phyloP scores from a whole-genome alignment of 768 basidiomycete species.

The Melanogaster broomeanus region DNA sequence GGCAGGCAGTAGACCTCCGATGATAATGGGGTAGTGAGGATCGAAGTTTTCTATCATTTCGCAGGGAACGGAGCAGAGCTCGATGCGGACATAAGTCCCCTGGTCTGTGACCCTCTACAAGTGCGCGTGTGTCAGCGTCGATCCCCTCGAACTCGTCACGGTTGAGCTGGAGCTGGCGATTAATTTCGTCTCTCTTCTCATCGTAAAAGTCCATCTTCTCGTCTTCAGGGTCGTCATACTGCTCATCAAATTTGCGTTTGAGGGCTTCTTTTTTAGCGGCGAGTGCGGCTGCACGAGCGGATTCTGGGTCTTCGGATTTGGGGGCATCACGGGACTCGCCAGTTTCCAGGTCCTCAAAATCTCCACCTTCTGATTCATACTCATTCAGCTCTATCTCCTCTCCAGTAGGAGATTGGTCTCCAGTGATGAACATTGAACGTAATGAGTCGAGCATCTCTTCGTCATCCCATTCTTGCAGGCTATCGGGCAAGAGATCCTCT shows the following conservation, averaged over 20 bases:
- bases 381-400: constrained; percentile 43
- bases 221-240: constrained; percentile 88
- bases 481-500: constrained; percentile 48
- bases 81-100: constrained; percentile 93
- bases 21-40: constrained; percentile 84
- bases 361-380: constrained; percentile 38
- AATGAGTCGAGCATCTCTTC: constrained; percentile 86
- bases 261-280: constrained; percentile 87
- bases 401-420: constrained; percentile 41
- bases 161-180: constrained; percentile 80
- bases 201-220: constrained; percentile 87
- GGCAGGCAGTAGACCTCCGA: constrained; percentile 86
- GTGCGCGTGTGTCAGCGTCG: constrained; percentile 72
- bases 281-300: constrained; percentile 52
- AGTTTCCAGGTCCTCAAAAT: constrained; percentile 45
- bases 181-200: constrained; percentile 89
- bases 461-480: constrained; percentile 77
- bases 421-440: constrained; percentile 89
- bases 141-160: constrained; percentile 81
- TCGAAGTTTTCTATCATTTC: constrained; percentile 95
- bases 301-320: constrained; percentile 22
- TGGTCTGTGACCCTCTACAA: constrained; percentile 89
- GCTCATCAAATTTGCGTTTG: constrained; percentile 94
- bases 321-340: constrained; percentile 8
- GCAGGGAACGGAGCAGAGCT: constrained; percentile 80